These are phyloP conservation scores for Prunus davidiana DNA, from an alignment of 306 rosid species.

Conservation along the genomic window DNA sequence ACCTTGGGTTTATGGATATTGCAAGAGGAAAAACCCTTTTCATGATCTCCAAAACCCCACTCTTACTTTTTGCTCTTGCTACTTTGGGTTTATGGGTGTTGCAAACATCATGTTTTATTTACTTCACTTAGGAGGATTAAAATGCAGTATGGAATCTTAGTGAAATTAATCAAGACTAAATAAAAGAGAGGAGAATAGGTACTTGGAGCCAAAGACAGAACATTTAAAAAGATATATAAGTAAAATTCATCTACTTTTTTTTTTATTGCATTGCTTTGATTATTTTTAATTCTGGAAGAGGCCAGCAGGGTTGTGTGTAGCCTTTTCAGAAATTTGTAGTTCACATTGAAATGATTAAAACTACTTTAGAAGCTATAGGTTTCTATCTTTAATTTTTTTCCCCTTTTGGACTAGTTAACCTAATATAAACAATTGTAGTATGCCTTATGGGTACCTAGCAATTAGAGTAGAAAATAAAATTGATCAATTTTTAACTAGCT, in stretches of 20 bases:
- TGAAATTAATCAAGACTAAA: background rate
- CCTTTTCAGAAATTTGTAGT: background rate
- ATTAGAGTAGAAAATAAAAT: background rate
- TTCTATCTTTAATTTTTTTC: background rate
- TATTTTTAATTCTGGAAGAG: background rate
- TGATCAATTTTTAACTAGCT: background rate
- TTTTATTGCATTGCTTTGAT: background rate
- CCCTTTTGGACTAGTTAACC: background rate
- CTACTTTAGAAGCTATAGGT: background rate
- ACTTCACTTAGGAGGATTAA: background rate
- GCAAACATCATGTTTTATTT: background rate
- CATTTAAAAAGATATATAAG: background rate
- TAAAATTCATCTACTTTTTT: background rate
- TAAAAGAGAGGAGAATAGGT: background rate
- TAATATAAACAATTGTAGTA: background rate
- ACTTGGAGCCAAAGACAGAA: background rate
- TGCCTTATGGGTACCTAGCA: background rate
- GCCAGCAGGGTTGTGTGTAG: background rate
- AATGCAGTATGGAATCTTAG: background rate
- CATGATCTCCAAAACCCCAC: background rate
- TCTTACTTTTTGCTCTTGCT: background rate
- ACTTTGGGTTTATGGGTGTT: background rate
- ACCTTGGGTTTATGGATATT: slow-evolving; percentile 7
- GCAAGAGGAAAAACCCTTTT: background rate
- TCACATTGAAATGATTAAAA: background rate